These are phyloP conservation scores for Penicilliopsis zonata DNA, from an alignment of 495 filamentous ascomycete genomes.

Conservation along the genomic window DNA sequence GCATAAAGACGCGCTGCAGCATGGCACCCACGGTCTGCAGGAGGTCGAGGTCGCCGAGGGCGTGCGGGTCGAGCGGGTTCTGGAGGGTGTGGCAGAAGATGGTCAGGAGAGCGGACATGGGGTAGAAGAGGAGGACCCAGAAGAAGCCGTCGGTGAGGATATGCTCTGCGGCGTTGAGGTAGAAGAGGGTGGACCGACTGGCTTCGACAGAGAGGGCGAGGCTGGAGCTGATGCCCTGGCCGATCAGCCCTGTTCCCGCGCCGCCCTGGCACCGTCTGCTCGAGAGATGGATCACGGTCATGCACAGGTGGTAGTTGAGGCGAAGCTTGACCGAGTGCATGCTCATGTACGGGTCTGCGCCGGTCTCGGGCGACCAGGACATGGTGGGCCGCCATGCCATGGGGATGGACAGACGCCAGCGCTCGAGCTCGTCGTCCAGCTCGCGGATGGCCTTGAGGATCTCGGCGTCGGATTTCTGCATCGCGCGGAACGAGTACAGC, in stretches of 20 bases:
- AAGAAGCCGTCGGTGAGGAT: conserved; percentile 32
- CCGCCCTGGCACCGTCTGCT: conserved; percentile 34
- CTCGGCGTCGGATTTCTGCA: conserved; percentile 40
- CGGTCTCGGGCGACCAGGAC: conserved; percentile 23
- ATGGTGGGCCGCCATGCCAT: conserved; percentile 28
- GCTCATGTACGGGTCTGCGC: conserved; percentile 21
- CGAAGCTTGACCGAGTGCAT: conserved; percentile 35
- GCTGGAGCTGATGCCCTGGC: conserved; percentile 35
- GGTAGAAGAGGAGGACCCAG: conserved; percentile 41
- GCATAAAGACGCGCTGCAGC: conserved; percentile 29
- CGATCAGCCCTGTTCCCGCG: conserved; percentile 20
- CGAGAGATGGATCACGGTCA: conserved; percentile 39
- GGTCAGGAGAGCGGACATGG: conserved; percentile 35
- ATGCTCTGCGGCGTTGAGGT: conserved; percentile 26
- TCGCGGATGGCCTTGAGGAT: conserved; percentile 39
- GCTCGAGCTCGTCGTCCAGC: conserved; percentile 38
- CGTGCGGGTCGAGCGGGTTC: conserved; percentile 31
- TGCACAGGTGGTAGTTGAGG: conserved; percentile 39
- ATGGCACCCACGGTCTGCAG: conserved; percentile 28
- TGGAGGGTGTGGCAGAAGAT: conserved; percentile 41
- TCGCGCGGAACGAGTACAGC: conserved; percentile 32
- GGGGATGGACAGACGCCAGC: conserved; percentile 36
- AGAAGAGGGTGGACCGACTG: conserved; percentile 37
- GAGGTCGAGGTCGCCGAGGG: conserved; percentile 29
- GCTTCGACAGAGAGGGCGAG: conserved; percentile 38